Base-by-base conservation (phyloP, 2,329 filamentous ascomycete species). In the Alternaria consortialis region DNA sequence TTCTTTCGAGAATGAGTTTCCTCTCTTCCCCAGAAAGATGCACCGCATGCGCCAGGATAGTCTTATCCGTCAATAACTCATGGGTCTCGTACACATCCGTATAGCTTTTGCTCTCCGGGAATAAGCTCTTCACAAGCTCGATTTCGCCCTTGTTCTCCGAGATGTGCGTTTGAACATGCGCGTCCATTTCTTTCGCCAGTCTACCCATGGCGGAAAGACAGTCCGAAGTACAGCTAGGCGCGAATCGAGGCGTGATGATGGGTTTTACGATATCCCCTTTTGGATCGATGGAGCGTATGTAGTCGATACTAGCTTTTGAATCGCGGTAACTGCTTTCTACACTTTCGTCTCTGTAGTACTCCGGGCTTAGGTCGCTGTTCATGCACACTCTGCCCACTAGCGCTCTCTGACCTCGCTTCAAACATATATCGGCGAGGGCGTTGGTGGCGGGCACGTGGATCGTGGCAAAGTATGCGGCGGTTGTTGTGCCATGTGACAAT, bases 381-480 rank as follows among this genome's bases (percentile, higher is more conserved):
- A 99, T 98, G 83, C 94, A 97, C n/a, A 96, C 92, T 40, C 95
- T 86, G 32, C 95, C 95, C 40, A 99, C 87, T 66, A 98, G 91
- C 7, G 95, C 95, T 54, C 95, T 86, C 80, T 99, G 95, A 44
- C 95, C 95, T 27, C 87, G 82, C 0, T 81, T 76, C n/a, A 92
- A 84, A 73, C 94, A 97, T 17, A 97, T 86, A 65, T 92, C 88
- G 0, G 94, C 91, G 6, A 99, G 89, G 7, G 97, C 85, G 75
- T 97, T 97, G n/a, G 95, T 99, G 2, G 93, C 88, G 1, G 87
- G 84, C 1, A 97, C 91, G 76, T 97, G 90, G 64, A 93, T 88
- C 27, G 95, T 98, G 60, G 94, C 94, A 78, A 91, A 98, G 84
- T 98, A 98, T n/a, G 92, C 88, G 6, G 93, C 93, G 11, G 92